phyloP scores from a whole-genome alignment of 2,329 filamentous ascomycete genomes.

The Decorospora gaudefroyi region DNA sequence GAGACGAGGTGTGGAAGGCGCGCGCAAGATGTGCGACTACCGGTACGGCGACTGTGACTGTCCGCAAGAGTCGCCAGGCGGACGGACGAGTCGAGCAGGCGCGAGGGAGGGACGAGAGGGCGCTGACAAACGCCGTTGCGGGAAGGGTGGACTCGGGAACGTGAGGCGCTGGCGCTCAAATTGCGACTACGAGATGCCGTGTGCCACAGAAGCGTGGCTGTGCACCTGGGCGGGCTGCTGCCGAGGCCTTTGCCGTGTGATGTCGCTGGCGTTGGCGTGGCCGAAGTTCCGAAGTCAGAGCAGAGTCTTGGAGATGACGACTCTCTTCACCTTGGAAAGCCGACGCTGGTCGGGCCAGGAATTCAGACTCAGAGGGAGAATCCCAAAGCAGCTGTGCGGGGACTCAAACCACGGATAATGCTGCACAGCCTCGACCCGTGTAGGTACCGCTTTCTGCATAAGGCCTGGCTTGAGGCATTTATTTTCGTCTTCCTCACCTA shows the following conservation, averaged over 20 bases:
- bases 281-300: conserved; percentile 5
- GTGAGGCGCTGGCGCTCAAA: conserved; percentile 6
- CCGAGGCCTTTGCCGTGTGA: conserved; percentile 8
- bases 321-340: no score
- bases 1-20: conserved; percentile 41
- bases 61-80: conserved; percentile 5
- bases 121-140: conserved; percentile 20
- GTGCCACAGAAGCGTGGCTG: conserved; percentile 15
- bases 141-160: no score
- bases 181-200: conserved; percentile 3
- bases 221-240: no score
- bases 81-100: conserved; percentile 2
- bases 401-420: conserved; percentile 9
- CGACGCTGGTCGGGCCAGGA: conserved; percentile 2
- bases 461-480: conserved; percentile 17
- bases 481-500: conserved; percentile 12
- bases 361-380: no score
- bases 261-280: conserved; percentile 9
- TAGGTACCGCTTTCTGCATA: conserved; percentile 14
- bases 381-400: conserved; percentile 11
- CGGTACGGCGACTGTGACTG: conserved; percentile 32
- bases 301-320: conserved; percentile 3
- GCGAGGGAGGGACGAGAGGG: conserved; percentile 2
- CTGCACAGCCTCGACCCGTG: conserved; percentile 15
- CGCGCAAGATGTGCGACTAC: conserved; percentile 33